Conservation (phyloP, 768 basidiomycete genomes). For the Suillus discolor region DNA sequence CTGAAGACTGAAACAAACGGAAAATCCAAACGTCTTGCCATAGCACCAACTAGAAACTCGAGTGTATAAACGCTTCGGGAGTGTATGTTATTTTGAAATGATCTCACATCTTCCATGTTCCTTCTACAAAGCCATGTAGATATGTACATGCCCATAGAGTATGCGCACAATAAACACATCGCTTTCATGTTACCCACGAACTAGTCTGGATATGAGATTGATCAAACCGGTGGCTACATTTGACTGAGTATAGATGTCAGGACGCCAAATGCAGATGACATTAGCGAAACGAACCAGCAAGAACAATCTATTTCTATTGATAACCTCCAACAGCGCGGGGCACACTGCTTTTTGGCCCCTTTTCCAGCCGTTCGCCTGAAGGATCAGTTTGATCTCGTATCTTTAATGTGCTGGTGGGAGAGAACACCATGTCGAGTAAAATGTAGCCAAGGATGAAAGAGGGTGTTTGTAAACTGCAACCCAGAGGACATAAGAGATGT, state of each 20-base stretch:
- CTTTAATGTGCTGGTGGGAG: slow-evolving; percentile 44
- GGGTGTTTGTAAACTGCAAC: slow-evolving; percentile 85
- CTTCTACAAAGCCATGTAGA: slow-evolving; percentile 61
- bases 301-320: slow-evolving; percentile 88
- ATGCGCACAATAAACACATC: slow-evolving; percentile 62
- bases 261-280: background rate
- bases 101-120: slow-evolving; percentile 30
- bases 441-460: slow-evolving; percentile 84
- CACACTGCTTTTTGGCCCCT: slow-evolving; percentile 27
- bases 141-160: slow-evolving; percentile 58
- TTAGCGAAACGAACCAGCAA: slow-evolving; percentile 61
- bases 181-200: slow-evolving; percentile 57
- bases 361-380: slow-evolving; percentile 27
- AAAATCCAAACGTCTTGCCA: background rate
- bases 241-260: slow-evolving; percentile 50
- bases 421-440: slow-evolving; percentile 71
- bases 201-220: slow-evolving; percentile 83
- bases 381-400: slow-evolving; percentile 26
- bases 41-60: background rate
- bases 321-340: slow-evolving; percentile 69
- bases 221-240: slow-evolving; percentile 85
- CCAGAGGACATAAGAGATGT: slow-evolving; percentile 89
- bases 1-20: background rate
- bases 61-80: background rate
- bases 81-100: background rate